These are phyloP conservation scores for Astragalus glycyphyllos DNA, from an alignment of 306 rosid species.

Conservation along the genomic window DNA sequence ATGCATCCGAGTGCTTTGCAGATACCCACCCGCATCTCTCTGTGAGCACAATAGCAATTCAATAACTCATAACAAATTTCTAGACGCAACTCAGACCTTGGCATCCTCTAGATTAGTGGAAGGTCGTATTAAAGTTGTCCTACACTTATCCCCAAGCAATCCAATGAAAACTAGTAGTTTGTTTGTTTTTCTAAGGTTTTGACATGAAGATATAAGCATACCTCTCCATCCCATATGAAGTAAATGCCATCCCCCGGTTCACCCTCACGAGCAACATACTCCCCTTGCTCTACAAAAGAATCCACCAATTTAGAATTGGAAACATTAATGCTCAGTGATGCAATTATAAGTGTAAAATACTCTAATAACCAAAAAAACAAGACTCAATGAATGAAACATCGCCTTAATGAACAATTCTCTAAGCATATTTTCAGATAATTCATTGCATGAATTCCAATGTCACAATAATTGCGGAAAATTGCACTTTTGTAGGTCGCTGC, in stretches of 20 bases:
- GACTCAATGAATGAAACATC: slow-evolving; percentile 2
- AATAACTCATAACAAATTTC: not conserved
- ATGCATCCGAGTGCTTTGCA: not conserved
- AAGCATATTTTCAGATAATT: slow-evolving; percentile 14
- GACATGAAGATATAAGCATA: slow-evolving; percentile 45
- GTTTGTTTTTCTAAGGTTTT: not conserved
- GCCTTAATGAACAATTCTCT: not conserved
- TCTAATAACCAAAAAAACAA: not conserved
- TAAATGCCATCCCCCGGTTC: slow-evolving; percentile 77
- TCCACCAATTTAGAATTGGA: slow-evolving; percentile 28
- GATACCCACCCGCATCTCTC: not conserved
- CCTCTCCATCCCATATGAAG: slow-evolving; percentile 95
- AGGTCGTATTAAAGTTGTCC: slow-evolving; percentile 14
- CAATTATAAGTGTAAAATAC: slow-evolving; percentile 12
- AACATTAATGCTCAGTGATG: slow-evolving; percentile 1
- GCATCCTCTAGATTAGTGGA: not conserved
- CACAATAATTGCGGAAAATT: not conserved
- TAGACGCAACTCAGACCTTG: not conserved
- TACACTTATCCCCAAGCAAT: slow-evolving; percentile 34
- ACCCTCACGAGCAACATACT: slow-evolving; percentile 76
- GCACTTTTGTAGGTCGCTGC: not conserved
- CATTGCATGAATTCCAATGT: slow-evolving; percentile 18
- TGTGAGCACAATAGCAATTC: not conserved
- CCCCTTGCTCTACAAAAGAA: slow-evolving; percentile 63
- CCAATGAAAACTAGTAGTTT: slow-evolving; percentile 3